Evolutionary conservation across 345 rosid species (phyloP).

Genomic region (Angophora floribunda): DNA sequence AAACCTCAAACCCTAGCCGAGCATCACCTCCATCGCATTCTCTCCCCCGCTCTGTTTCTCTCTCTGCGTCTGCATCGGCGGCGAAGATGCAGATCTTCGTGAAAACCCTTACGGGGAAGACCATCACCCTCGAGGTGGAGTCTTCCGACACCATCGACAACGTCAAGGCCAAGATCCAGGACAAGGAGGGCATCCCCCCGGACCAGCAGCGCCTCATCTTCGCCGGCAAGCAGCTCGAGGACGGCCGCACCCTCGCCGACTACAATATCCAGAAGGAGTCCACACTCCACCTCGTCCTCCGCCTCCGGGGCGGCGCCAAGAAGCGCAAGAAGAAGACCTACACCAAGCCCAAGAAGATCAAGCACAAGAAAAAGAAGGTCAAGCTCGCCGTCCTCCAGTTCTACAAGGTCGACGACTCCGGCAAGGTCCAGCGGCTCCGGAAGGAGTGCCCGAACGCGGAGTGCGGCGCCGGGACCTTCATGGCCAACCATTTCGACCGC

Average conservation of each 20-base stretch:
- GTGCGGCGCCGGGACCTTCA: slow-evolving; percentile 62
- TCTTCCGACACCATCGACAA: slow-evolving; percentile 63
- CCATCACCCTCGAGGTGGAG: slow-evolving; percentile 63
- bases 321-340: slow-evolving; percentile 65
- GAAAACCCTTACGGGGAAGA: slow-evolving; percentile 74
- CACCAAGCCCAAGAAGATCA: slow-evolving; percentile 69
- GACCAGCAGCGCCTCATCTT: slow-evolving; percentile 67
- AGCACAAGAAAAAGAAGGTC: slow-evolving; percentile 65
- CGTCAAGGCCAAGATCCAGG: slow-evolving; percentile 65
- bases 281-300: slow-evolving; percentile 10
- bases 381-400: slow-evolving; percentile 61
- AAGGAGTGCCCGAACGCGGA: slow-evolving; percentile 57
- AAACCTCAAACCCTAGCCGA: neutral
- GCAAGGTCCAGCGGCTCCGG: slow-evolving; percentile 54
- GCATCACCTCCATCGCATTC: neutral
- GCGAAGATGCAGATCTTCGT: slow-evolving; percentile 67
- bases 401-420: slow-evolving; percentile 56
- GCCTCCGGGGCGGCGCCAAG: slow-evolving; percentile 7
- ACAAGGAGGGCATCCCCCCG: slow-evolving; percentile 60
- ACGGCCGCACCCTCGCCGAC: slow-evolving; percentile 16
- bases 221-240: slow-evolving; percentile 68
- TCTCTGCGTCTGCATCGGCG: neutral
- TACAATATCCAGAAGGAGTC: slow-evolving; percentile 15
- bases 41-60: neutral
- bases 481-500: slow-evolving; percentile 62